A percentile compares a stretch with the other conserved stretches of the same genome.
Conservation (phyloP, 768 basidiomycete species). For the Leccinum ochraceum region DNA sequence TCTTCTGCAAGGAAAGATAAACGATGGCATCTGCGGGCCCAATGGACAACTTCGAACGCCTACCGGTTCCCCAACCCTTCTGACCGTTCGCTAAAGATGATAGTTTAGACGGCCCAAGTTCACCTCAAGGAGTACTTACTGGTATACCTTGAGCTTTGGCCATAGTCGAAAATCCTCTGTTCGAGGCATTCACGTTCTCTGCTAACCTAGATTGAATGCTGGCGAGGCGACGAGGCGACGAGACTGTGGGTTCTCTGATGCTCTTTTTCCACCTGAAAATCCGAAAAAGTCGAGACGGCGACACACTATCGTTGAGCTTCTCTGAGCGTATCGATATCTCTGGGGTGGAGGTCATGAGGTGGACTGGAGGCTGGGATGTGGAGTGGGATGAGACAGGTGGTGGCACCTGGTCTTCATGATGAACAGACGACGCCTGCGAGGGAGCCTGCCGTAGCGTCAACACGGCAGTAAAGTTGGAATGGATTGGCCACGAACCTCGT, state of each 20-base stretch:
- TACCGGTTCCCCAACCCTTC: too few species aligned
- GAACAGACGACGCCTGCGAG: too few species aligned
- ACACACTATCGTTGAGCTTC: background rate
- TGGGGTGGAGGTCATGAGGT: background rate
- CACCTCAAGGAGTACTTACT: background rate
- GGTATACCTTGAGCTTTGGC: background rate
- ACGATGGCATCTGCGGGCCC: too few species aligned
- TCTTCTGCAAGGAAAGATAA: too few species aligned
- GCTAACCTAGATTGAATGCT: background rate
- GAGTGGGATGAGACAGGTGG: background rate
- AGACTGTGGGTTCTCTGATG: background rate
- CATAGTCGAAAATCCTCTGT: background rate
- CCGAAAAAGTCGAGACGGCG: background rate
- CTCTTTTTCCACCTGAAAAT: background rate
- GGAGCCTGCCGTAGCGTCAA: too few species aligned
- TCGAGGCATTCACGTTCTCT: background rate
- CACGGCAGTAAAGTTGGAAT: too few species aligned
- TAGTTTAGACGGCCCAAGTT: background rate
- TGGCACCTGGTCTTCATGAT: too few species aligned
- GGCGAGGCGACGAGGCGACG: background rate
- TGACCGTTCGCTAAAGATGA: too few species aligned
- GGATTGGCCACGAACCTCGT: too few species aligned
- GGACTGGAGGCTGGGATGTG: background rate
- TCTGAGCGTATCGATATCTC: background rate
- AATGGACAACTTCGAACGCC: too few species aligned